A percentile compares a stretch with the other conserved stretches of the same genome.
Conservation (phyloP, 2,329 filamentous ascomycete genomes). For the Alternaria sp. region DNA sequence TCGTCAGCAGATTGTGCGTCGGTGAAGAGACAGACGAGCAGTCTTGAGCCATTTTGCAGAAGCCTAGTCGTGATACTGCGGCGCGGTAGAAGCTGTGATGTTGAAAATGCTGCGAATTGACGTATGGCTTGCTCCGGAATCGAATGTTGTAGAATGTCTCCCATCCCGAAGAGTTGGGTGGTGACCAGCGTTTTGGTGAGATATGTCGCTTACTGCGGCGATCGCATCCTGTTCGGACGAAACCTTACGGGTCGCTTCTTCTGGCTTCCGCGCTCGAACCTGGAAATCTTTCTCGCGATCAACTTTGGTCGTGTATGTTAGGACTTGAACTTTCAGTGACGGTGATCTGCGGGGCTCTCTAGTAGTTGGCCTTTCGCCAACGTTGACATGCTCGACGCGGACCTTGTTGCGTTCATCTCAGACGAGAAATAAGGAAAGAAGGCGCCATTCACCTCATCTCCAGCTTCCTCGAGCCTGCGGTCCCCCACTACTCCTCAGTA, state of each 20-base stretch:
- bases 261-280: neutral
- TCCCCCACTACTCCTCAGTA: slow-evolving; percentile 1
- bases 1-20: neutral
- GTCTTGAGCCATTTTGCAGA: neutral
- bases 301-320: neutral
- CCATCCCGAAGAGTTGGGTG: neutral
- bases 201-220: neutral
- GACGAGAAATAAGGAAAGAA: neutral
- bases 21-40: neutral
- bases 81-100: neutral
- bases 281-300: neutral
- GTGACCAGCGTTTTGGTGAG: neutral
- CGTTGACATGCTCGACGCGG: neutral
- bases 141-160: neutral
- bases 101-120: neutral
- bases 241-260: neutral
- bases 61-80: neutral
- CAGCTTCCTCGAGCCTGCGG: neutral
- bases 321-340: neutral
- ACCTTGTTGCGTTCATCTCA: neutral
- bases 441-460: fast-evolving
- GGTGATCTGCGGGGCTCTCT: neutral
- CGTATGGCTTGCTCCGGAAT: neutral
- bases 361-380: neutral
- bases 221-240: neutral